Evolutionary conservation across 129 eudicot genomes (phyloP).

Genomic region (Mikania micrantha): DNA sequence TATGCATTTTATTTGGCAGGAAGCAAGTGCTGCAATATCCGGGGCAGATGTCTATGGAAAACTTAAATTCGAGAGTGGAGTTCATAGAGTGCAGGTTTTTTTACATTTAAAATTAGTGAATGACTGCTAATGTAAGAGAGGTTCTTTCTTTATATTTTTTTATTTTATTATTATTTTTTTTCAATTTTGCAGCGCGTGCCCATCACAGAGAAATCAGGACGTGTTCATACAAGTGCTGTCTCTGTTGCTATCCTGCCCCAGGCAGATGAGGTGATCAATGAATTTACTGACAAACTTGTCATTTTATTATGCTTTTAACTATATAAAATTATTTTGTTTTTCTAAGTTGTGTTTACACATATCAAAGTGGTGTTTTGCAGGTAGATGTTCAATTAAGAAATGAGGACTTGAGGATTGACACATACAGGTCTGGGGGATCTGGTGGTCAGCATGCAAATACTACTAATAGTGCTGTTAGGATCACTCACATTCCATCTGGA

Average conservation of each 20-base stretch:
- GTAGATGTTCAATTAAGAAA: conserved; percentile 83
- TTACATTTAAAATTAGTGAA: background rate
- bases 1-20: conserved; percentile 38
- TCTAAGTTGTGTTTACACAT: background rate
- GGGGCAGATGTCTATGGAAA: conserved; percentile 91
- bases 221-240: conserved; percentile 95
- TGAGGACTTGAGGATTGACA: conserved; percentile 83
- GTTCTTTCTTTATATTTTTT: background rate
- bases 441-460: conserved; percentile 99
- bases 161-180: background rate
- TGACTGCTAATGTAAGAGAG: background rate
- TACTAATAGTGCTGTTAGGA: conserved; percentile 94
- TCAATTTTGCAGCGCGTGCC: conserved; percentile 77
- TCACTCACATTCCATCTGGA: conserved; percentile 84
- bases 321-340: background rate
- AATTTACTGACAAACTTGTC: background rate
- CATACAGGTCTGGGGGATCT: conserved; percentile 95
- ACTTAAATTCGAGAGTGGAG: conserved; percentile 97
- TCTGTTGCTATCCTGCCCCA: conserved; percentile 98
- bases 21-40: conserved; percentile 90
- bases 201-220: conserved; percentile 86
- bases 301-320: background rate
- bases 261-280: conserved; percentile 71
- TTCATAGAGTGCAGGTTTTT: conserved; percentile 93
- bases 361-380: conserved; percentile 37